Evolutionary conservation across 2,329 filamentous ascomycete species (phyloP).

Genomic region (Colletotrichum tofieldiae): DNA sequence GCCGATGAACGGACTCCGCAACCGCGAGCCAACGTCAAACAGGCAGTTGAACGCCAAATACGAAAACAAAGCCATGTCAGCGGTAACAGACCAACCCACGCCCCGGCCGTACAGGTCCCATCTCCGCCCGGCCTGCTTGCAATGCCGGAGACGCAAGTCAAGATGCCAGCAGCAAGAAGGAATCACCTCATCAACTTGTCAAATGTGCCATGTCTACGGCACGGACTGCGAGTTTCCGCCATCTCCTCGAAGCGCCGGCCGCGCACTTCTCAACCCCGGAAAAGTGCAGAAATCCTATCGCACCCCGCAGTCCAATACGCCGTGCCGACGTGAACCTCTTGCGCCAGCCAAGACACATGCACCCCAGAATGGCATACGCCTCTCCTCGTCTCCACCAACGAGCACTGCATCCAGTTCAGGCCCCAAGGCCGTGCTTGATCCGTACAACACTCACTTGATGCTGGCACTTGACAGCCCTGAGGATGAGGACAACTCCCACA

Average conservation of each 20-base stretch:
- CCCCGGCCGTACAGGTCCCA: conserved; percentile 73
- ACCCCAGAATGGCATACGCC: conserved; percentile 19
- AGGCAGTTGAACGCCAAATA: conserved; percentile 1
- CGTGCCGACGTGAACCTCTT: conserved; percentile 35
- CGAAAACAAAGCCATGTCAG: conserved; percentile 21
- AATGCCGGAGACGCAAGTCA: conserved; percentile 74
- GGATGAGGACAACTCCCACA: conserved; percentile 64
- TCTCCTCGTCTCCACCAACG: conserved; percentile 25
- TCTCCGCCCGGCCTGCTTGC: conserved; percentile 72
- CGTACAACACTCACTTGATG: conserved; percentile 47
- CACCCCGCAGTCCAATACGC: conserved; percentile 23
- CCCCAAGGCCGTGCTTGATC: conserved; percentile 25
- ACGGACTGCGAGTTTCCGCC: conserved; percentile 70
- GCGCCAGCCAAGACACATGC: conserved; percentile 3
- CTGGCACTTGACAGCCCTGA: conserved; percentile 48
- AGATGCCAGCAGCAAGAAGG: conserved; percentile 70
- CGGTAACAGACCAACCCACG: conserved; percentile 26
- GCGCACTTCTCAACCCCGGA: conserved; percentile 37
- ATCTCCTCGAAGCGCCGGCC: conserved; percentile 35
- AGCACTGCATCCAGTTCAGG: conserved; percentile 32
- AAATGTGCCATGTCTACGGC: conserved; percentile 71
- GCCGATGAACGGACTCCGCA: conserved; percentile 37
- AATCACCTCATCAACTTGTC: conserved; percentile 65
- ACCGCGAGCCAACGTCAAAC: conserved; percentile 11
- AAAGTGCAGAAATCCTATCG: conserved; percentile 39